These are phyloP conservation scores for Plenodomus lindquistii DNA, from an alignment of 2,329 filamentous ascomycete genomes.

Conservation along the genomic window DNA sequence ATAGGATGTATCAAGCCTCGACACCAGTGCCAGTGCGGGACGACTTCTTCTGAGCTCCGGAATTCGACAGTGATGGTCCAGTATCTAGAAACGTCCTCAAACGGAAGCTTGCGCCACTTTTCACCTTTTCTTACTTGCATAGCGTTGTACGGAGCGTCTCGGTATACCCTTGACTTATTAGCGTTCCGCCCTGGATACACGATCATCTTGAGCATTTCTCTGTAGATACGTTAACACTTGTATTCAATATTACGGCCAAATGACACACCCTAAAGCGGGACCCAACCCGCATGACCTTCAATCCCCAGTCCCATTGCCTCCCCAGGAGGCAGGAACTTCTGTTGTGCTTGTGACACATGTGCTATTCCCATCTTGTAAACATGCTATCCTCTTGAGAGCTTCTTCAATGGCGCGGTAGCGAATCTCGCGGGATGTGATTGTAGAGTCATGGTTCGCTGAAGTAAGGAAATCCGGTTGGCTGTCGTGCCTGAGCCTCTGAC, in stretches of 20 bases:
- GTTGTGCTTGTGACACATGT: neutral
- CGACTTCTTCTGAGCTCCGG: too few species aligned
- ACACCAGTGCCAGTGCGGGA: neutral
- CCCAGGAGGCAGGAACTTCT: neutral
- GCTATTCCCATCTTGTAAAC: too few species aligned
- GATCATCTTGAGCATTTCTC: slow-evolving; percentile 14
- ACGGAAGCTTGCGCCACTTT: neutral
- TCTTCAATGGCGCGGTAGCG: too few species aligned
- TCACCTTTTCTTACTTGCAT: slow-evolving; percentile 8
- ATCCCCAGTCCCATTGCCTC: neutral
- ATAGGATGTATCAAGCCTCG: neutral
- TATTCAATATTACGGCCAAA: slow-evolving; percentile 19
- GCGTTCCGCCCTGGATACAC: slow-evolving; percentile 7
- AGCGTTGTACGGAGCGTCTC: slow-evolving; percentile 8
- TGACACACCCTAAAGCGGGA: slow-evolving; percentile 21
- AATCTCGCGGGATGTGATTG: too few species aligned
- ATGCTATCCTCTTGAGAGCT: too few species aligned
- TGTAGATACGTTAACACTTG: slow-evolving; percentile 31
- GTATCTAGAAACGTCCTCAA: too few species aligned
- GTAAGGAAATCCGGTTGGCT: neutral
- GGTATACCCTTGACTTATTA: slow-evolving; percentile 21
- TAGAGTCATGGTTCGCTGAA: neutral
- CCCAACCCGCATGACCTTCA: neutral
- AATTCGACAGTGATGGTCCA: too few species aligned
- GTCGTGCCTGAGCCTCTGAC: neutral